Conservation (phyloP, 2,329 filamentous ascomycete species). For the Chrysoporthe deuterocubensis region DNA sequence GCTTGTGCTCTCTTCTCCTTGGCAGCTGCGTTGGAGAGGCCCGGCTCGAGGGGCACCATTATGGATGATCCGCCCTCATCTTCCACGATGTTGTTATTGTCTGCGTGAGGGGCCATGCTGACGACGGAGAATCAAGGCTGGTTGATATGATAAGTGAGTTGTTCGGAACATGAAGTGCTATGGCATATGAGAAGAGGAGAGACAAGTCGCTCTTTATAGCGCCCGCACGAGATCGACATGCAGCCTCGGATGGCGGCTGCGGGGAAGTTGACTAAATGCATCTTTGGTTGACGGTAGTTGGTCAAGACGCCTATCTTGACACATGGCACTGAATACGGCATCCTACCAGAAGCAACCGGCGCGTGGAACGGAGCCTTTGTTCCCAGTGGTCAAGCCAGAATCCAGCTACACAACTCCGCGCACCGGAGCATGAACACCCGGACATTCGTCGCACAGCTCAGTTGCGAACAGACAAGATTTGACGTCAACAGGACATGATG, state of each 20-base stretch:
- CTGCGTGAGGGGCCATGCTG: constrained; percentile 26
- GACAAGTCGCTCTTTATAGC: neutral
- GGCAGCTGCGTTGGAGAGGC: constrained; percentile 13
- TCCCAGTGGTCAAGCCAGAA: too few relatives aligned
- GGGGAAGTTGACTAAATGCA: constrained; percentile 6
- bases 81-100: constrained; percentile 1
- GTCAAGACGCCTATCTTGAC: neutral
- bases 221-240: neutral
- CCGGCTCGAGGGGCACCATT: constrained; percentile 21
- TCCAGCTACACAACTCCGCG: too few relatives aligned
- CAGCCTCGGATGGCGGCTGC: neutral
- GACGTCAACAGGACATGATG: neutral
- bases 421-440: too few relatives aligned
- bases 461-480: neutral
- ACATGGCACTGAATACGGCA: too few relatives aligned
- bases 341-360: too few relatives aligned
- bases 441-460: too few relatives aligned
- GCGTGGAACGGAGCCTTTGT: too few relatives aligned
- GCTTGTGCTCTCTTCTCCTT: constrained; percentile 11
- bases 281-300: neutral
- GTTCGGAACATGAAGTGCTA: neutral
- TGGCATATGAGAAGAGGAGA: neutral
- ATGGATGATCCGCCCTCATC: constrained; percentile 5
- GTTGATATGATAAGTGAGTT: neutral
- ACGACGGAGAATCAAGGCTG: neutral